Conservation (phyloP, 768 basidiomycete genomes). For the Macrocybe gigantea region DNA sequence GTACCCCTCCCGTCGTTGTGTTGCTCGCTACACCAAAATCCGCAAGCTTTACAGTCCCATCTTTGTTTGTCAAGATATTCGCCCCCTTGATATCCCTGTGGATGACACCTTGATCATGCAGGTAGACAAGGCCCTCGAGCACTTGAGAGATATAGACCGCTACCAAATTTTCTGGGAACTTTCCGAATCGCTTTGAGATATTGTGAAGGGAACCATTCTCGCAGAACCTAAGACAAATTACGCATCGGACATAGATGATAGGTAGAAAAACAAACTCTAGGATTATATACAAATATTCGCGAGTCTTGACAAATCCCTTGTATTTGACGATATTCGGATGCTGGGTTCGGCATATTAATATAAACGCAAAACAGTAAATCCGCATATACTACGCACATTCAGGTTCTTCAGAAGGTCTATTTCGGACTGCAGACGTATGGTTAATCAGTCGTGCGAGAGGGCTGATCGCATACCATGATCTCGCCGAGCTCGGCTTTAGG, state of each 20-base stretch:
- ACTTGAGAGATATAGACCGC: conserved; percentile 97
- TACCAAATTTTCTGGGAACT: conserved; percentile 96
- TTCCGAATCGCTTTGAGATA: conserved; percentile 95
- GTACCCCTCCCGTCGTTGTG: conserved; percentile 65
- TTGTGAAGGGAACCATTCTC: conserved; percentile 97
- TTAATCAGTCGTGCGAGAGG: conserved; percentile 7
- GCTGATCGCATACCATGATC: conserved; percentile 74
- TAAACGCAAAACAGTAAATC: too few species aligned
- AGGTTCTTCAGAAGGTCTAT: conserved; percentile 97
- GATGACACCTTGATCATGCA: conserved; percentile 99
- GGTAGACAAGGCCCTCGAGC: conserved; percentile 90
- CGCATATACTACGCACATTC: conserved; percentile 49
- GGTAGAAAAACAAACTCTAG: conserved; percentile 60
- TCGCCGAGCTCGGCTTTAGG: conserved; percentile 91
- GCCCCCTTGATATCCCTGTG: conserved; percentile 99
- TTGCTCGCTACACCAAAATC: conserved; percentile 95
- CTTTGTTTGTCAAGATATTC: conserved; percentile 97
- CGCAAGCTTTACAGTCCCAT: conserved; percentile 97
- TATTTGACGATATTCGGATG: conserved; percentile 99
- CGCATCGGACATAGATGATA: neutral
- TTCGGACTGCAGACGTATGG: conserved; percentile 61
- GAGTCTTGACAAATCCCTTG: conserved; percentile 95
- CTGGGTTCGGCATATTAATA: conserved; percentile 29
- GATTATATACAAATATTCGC: conserved; percentile 93
- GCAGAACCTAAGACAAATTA: conserved; percentile 62